Conservation (phyloP, 169 alveolate species). For the Amoebophrya sp. region DNA sequence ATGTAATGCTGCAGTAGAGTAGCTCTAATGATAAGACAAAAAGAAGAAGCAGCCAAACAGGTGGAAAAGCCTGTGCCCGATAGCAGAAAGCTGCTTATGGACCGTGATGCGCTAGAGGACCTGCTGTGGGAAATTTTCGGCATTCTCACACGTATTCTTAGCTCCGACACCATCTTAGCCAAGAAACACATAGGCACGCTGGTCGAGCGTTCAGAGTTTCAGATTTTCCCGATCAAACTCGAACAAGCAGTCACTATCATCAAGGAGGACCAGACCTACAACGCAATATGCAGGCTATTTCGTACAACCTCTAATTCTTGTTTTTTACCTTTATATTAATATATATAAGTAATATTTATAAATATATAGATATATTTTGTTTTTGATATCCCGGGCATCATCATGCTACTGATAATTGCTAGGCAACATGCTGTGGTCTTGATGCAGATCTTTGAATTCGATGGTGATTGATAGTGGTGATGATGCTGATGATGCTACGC, state of each 20-base stretch:
- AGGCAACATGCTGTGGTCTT: too few relatives aligned
- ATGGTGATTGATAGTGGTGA: too few relatives aligned
- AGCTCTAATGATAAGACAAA: background rate
- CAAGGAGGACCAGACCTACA: slow-evolving; percentile 26
- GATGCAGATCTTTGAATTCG: too few relatives aligned
- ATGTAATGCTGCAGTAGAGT: too few relatives aligned
- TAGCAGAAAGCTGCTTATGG: background rate
- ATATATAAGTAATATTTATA: background rate
- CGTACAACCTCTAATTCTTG: background rate
- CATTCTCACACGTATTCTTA: background rate
- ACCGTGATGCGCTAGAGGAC: background rate
- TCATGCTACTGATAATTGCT: too few relatives aligned
- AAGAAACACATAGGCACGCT: background rate
- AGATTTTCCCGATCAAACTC: background rate
- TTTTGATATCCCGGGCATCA: too few relatives aligned
- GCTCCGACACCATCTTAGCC: background rate
- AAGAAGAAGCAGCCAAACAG: background rate
- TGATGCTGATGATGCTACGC: too few relatives aligned
- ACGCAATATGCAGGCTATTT: background rate
- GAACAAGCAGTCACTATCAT: background rate
- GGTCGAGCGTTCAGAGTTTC: background rate
- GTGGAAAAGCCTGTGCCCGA: background rate
- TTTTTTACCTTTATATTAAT: background rate
- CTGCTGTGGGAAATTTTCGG: background rate
- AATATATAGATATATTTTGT: background rate